Conservation (phyloP, 73 alveolate species). For the Tetrahymena thermophila region DNA sequence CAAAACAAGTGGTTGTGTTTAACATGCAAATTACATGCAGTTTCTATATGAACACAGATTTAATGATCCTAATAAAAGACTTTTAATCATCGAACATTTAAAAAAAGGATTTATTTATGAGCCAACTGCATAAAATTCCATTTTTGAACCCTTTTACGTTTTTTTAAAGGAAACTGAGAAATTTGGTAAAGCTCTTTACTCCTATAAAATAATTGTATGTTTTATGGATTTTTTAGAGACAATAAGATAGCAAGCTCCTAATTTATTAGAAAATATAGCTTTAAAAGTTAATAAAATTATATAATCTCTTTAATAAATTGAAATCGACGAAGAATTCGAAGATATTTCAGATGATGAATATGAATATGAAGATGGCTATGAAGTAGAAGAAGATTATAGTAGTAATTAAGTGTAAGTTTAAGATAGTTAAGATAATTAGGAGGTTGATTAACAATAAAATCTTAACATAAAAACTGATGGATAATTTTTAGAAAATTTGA, state of each 20-base stretch:
- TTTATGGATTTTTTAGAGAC: background rate
- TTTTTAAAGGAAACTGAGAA: background rate
- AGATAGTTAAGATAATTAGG: too few species aligned
- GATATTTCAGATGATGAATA: background rate
- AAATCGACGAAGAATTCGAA: background rate
- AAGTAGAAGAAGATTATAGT: too few species aligned
- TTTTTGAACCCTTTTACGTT: background rate
- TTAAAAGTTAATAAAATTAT: background rate
- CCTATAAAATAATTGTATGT: background rate
- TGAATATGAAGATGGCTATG: background rate
- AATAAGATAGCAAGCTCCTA: background rate
- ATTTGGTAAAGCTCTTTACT: too few species aligned
- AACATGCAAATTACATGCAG: background rate
- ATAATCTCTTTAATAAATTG: background rate
- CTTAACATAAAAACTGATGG: too few species aligned
- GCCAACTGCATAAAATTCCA: background rate
- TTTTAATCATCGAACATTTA: background rate
- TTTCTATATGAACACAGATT: background rate
- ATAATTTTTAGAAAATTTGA: too few species aligned
- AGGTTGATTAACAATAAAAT: too few species aligned
- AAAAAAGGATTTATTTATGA: background rate
- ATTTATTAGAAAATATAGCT: background rate
- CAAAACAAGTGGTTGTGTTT: background rate
- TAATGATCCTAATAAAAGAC: background rate
- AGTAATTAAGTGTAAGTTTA: too few species aligned